phyloP scores from a whole-genome alignment of 2,329 filamentous ascomycete species.

The Fusarium cyanostomum region DNA sequence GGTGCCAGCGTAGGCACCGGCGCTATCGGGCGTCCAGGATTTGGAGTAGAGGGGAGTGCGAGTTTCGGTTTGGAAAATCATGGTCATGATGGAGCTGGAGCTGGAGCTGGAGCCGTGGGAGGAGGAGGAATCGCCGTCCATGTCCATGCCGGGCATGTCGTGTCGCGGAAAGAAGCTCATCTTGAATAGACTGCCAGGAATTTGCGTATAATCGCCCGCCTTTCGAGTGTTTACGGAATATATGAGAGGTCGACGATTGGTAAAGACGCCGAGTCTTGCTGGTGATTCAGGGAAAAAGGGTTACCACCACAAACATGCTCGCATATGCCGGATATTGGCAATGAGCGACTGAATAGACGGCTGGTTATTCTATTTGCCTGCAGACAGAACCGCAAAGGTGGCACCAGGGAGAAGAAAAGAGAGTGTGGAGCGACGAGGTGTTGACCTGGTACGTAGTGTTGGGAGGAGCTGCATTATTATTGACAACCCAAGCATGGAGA shows the following conservation, averaged over 20 bases:
- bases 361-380: background rate
- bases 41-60: slow-evolving; percentile 65
- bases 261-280: background rate
- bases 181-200: background rate
- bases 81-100: slow-evolving; percentile 52
- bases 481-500: background rate
- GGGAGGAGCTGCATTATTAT: background rate
- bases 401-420: background rate
- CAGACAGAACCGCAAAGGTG: background rate
- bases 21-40: slow-evolving; percentile 76
- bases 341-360: background rate
- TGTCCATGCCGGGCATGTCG: slow-evolving; percentile 40
- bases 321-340: background rate
- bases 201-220: background rate
- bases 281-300: background rate
- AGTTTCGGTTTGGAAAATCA: slow-evolving; percentile 68
- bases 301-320: background rate
- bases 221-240: background rate
- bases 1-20: slow-evolving; percentile 82
- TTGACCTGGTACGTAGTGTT: background rate
- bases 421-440: background rate
- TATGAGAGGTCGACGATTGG: background rate
- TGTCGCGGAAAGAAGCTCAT: slow-evolving; percentile 40
- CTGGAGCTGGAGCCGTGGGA: slow-evolving; percentile 22
- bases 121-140: slow-evolving; percentile 21